These are phyloP conservation scores for Polygonum maritimum DNA, from an alignment of 148 eudicot species.

Conservation along the genomic window DNA sequence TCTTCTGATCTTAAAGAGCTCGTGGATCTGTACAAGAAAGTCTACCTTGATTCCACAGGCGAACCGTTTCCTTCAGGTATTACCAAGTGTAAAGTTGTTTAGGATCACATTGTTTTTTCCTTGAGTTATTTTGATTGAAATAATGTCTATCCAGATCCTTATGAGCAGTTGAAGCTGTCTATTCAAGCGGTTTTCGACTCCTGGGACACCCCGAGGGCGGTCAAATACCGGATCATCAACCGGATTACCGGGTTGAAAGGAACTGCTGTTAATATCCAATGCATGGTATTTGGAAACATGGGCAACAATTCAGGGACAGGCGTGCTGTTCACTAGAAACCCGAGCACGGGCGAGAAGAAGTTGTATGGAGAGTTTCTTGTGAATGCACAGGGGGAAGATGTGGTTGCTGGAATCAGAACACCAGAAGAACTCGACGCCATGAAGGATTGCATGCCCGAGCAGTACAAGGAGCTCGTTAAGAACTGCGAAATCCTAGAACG, in stretches of 20 bases:
- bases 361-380: slow-evolving; percentile 88
- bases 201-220: slow-evolving; percentile 93
- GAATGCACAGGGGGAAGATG: slow-evolving; percentile 99
- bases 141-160: slow-evolving; percentile 53
- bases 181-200: slow-evolving; percentile 85
- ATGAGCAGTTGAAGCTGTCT: slow-evolving; percentile 69
- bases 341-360: slow-evolving; percentile 94
- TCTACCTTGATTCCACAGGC: slow-evolving; percentile 71
- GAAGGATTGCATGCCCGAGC: slow-evolving; percentile 83
- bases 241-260: slow-evolving; percentile 83
- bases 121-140: not conserved
- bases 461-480: slow-evolving; percentile 82
- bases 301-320: slow-evolving; percentile 97
- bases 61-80: slow-evolving; percentile 82
- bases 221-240: slow-evolving; percentile 76
- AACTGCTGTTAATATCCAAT: slow-evolving; percentile 91
- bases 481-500: slow-evolving; percentile 89
- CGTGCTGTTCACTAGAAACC: slow-evolving; percentile 95
- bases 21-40: slow-evolving; percentile 70
- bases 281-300: slow-evolving; percentile 98
- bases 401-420: slow-evolving; percentile 93
- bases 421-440: slow-evolving; percentile 82
- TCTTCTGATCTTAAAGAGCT: slow-evolving; percentile 82
- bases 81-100: not conserved
- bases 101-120: not conserved